These are phyloP conservation scores for Botryosphaeria dothidea DNA, from an alignment of 2,329 filamentous ascomycete species.

Conservation along the genomic window DNA sequence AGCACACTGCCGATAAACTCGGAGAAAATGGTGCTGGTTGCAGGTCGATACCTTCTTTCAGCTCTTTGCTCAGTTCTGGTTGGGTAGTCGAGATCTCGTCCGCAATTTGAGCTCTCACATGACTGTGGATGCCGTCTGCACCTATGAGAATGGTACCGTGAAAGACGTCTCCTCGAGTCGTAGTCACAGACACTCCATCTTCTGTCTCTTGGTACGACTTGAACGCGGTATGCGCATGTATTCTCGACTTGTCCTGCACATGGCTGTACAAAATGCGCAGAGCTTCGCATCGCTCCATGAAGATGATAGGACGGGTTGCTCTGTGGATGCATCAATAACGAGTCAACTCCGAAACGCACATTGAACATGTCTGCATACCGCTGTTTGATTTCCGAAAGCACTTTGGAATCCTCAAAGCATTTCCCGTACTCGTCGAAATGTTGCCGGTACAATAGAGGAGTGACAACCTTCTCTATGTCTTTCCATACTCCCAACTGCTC, in stretches of 20 bases:
- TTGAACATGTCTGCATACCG: background rate
- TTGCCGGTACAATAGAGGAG: background rate
- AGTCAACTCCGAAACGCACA: background rate
- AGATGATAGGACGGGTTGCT: background rate
- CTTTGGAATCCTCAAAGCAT: background rate
- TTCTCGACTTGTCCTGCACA: constrained; percentile 23
- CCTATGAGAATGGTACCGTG: constrained; percentile 3
- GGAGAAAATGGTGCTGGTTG: too few relatives aligned
- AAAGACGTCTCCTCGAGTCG: constrained; percentile 21
- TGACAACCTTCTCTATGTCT: background rate
- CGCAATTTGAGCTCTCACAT: constrained; percentile 1
- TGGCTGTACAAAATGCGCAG: constrained; percentile 20
- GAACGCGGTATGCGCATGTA: constrained; percentile 19
- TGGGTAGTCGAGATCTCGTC: background rate
- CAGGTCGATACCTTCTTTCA: background rate
- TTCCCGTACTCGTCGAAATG: background rate
- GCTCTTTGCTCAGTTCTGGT: background rate
- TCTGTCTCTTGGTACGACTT: background rate
- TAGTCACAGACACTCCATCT: constrained; percentile 21
- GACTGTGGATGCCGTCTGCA: constrained; percentile 13
- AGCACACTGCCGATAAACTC: background rate
- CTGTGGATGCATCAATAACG: background rate
- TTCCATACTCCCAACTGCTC: constrained; percentile 26
- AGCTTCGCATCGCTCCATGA: background rate
- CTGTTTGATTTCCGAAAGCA: background rate